Evolutionary conservation across 495 filamentous ascomycete genomes (phyloP), one percentile per base, ranked within the genome.

Genomic region (Hypoxylon fragiforme): DNA sequence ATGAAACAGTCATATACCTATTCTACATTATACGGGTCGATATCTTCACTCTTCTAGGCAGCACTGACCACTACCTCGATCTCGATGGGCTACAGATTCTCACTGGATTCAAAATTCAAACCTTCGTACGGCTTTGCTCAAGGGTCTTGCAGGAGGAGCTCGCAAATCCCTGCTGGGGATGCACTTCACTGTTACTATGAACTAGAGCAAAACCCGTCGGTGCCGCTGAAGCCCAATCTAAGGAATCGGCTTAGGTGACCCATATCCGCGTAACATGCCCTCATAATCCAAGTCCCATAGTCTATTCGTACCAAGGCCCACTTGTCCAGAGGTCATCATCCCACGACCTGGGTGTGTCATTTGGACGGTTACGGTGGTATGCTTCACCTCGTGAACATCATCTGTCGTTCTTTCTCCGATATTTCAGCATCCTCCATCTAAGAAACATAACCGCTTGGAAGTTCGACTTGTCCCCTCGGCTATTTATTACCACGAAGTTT

Each of bases 391-490:
- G 53, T 52, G 54, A 42, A 52, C 52, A 56, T 55, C 53, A 38
- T 49, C 55, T 32, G 44, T 46, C 28, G 15, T 11, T 46, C 36
- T 51, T 47, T 40, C 51, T 48, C 41, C 51, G 50, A 56, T 15
- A 47, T 58, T 56, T 53, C 59, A 52, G 50, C 65, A 53, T 54
- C 21, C 54, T 59, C 58, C 62, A 60, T 68, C 54, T 37, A 54
- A 40, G 37, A 63, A 44, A 34, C 35, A 34, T 49, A 50, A 44
- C 44, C 36, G 24, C 50, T 57, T 39, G 42, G 26, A 46, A 40
- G 24, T 55, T 57, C 38, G 58, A 39, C 55, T 56, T 42, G 24
- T 20, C 26, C 37, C 48, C 43, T 60, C 54, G 55, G 58, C 42
- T 49, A 13, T 51, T 41, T 57, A n/a, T n/a, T n/a, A n/a, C 52